A percentile compares a stretch with the other conserved stretches of the same genome.
Evolutionary conservation across 192 early-diverging fungal genomes (phyloP).

Genomic region (Coemansia sp.): DNA sequence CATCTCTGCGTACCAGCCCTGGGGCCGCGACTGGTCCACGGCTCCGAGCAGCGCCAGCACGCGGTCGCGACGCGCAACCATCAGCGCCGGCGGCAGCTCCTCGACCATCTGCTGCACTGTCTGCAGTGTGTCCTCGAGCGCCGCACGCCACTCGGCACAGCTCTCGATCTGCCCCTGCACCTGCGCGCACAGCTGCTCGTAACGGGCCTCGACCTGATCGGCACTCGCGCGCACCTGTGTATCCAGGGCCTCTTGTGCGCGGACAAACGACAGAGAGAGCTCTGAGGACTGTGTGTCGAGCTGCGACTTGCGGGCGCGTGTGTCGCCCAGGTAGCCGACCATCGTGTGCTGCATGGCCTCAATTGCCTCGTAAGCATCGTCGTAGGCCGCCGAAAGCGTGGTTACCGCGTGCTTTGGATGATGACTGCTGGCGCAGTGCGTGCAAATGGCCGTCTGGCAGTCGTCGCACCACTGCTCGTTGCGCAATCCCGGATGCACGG

Average conservation of each 20-base stretch:
- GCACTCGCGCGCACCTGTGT: not conserved
- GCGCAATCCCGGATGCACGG: conserved; percentile 35
- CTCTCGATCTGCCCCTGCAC: not conserved
- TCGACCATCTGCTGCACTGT: conserved; percentile 39
- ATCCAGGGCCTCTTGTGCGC: conserved; percentile 9
- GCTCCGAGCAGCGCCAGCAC: conserved; percentile 17
- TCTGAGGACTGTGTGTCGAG: conserved; percentile 8
- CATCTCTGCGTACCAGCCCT: conserved; percentile 1
- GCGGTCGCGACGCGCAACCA: conserved; percentile 22
- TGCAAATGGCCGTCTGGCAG: conserved; percentile 34
- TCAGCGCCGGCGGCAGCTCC: conserved; percentile 30
- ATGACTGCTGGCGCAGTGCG: conserved; percentile 19
- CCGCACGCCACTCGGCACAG: conserved; percentile 28
- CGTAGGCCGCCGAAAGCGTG: conserved; percentile 39
- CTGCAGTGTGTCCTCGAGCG: conserved; percentile 25
- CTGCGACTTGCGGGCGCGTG: conserved; percentile 26
- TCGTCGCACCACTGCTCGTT: conserved; percentile 46
- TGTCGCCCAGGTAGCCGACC: conserved; percentile 21
- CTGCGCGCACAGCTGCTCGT: not conserved
- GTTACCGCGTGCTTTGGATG: conserved; percentile 20
- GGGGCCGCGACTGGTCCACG: conserved; percentile 12
- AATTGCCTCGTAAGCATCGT: conserved; percentile 44
- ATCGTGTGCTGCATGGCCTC: conserved; percentile 30
- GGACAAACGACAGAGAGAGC: conserved; percentile 4
- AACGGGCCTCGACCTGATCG: not conserved